Evolutionary conservation across 2,329 filamentous ascomycete species (phyloP).

Genomic region (Coccinonectria pachysandricola): DNA sequence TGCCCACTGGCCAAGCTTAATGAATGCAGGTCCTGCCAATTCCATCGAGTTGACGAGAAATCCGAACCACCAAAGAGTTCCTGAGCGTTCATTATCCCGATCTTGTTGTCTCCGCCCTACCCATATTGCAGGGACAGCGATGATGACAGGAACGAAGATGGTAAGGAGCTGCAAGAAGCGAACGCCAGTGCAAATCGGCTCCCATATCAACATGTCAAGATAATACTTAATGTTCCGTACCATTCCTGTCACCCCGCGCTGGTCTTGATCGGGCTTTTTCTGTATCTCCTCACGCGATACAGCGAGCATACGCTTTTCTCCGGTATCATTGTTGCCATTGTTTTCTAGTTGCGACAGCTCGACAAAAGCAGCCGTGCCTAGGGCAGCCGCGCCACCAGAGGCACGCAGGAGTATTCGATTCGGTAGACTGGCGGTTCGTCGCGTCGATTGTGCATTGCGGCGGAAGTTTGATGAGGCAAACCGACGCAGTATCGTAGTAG

Average conservation of each 20-base stretch:
- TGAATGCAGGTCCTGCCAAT: slow-evolving; percentile 85
- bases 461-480: no score
- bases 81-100: slow-evolving; percentile 63
- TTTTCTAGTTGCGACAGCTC: slow-evolving; percentile 47
- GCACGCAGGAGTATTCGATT: slow-evolving; percentile 28
- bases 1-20: slow-evolving; percentile 98
- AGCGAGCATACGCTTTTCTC: slow-evolving; percentile 79
- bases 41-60: slow-evolving; percentile 89
- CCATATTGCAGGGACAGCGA: slow-evolving; percentile 72
- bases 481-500: no score
- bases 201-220: slow-evolving; percentile 64
- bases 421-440: no score
- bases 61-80: slow-evolving; percentile 89
- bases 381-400: slow-evolving; percentile 29
- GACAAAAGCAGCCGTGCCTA: slow-evolving; percentile 48
- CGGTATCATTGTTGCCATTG: slow-evolving; percentile 46
- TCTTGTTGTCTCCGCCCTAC: slow-evolving; percentile 54
- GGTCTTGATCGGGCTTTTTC: slow-evolving; percentile 54
- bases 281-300: slow-evolving; percentile 67
- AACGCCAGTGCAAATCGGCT: slow-evolving; percentile 76
- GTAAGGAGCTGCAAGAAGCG: slow-evolving; percentile 79
- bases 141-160: slow-evolving; percentile 86
- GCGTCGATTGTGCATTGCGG: no score
- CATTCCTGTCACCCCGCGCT: slow-evolving; percentile 47
- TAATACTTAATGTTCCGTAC: slow-evolving; percentile 53